Evolutionary conservation across 305 asterid genomes (phyloP), one percentile per base, ranked within the genome.

Genomic region (Solanum hybrid): DNA sequence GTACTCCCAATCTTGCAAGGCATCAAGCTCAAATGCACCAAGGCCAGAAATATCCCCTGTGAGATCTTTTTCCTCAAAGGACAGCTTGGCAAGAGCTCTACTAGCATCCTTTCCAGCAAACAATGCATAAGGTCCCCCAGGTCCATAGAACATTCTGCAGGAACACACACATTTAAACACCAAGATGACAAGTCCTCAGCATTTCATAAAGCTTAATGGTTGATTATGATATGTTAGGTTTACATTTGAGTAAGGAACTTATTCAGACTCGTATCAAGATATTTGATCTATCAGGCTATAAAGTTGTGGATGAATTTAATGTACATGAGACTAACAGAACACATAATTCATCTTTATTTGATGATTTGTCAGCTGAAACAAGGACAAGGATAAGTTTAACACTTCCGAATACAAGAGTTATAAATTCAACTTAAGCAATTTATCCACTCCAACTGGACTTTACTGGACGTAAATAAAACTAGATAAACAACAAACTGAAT

Each of bases 51-150:
- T 92, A 86, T 96, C 98, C 20, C 98, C 96, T 1, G 93, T 96
- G 8, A 96, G 96, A 87, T 96, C 98, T 90, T 95, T 97, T 12
- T 94, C 97, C 72, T 97, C 99, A 13, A 97, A 97, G 2, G 98
- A 96, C 98, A 97, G 95, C 93, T 96, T 96, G 79, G 99, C 99
- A 87, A 97, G 98, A 83, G 99, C 99, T 90, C 98, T 88, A 89
- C 99, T 97, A 7, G 98, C 99, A 91, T 97, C 99, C 93, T 95
- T 97, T 24, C 99, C 99, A 6, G 98, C 97, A 93, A 97, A 97
- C 90, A 97, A 93, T 12, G 97, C 97, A 68, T 97, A 97, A 33
- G 98, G 99, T 77, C 99, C 99, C n/a, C 98, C 99, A 20, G 99
- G 99, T 80, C 99, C 99, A 45, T 97, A 97, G 85, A 97, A 97